These are phyloP conservation scores for Fomitopsis palustris DNA, from an alignment of 1,284 basidiomycete species.

Conservation along the genomic window DNA sequence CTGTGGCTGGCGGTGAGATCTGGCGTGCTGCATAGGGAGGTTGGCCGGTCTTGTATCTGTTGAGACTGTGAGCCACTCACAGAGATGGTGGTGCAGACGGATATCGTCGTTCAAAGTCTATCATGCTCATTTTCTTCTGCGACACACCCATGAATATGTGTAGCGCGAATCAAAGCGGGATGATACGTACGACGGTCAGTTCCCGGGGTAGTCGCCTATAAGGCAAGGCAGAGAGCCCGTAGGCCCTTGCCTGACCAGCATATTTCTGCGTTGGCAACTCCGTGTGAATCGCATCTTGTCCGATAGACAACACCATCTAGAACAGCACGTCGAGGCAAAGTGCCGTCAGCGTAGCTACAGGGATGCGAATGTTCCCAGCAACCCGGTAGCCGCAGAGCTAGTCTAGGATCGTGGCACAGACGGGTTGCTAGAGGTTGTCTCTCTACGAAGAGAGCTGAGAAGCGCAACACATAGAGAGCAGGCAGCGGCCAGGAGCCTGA, in stretches of 20 bases:
- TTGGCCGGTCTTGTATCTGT: background rate
- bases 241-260: background rate
- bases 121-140: background rate
- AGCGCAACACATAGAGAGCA: no score
- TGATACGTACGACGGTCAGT: background rate
- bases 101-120: background rate
- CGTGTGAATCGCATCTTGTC: background rate
- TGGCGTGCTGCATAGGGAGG: background rate
- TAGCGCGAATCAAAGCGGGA: background rate
- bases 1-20: background rate
- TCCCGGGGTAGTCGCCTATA: background rate
- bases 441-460: no score
- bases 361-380: background rate
- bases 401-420: no score
- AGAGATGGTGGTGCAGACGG: background rate
- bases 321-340: background rate
- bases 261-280: background rate
- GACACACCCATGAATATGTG: background rate
- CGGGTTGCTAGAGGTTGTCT: no score
- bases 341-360: background rate
- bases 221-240: background rate
- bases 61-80: background rate
- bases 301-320: background rate
- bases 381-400: no score
- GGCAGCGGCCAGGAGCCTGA: no score